These are phyloP conservation scores for Blastocystis sp. DNA, from an alignment of 352 stramenopile genomes.

Conservation along the genomic window DNA sequence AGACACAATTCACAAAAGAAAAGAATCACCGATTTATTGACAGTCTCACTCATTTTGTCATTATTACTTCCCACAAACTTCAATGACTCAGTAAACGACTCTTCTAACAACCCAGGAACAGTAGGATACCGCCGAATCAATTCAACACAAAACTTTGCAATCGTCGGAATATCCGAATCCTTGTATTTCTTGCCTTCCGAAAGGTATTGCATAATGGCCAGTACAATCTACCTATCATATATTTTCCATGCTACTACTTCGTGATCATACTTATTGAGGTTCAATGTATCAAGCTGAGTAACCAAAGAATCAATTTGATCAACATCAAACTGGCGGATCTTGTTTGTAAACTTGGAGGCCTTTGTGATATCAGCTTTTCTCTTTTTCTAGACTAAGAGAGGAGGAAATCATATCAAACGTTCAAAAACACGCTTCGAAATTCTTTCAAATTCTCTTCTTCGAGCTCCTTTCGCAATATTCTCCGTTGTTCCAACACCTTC, in stretches of 20 bases:
- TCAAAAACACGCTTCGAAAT: slow-evolving; percentile 9
- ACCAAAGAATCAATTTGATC: slow-evolving; percentile 28
- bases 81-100: neutral
- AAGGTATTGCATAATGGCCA: neutral
- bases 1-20: slow-evolving; percentile 29
- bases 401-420: neutral
- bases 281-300: slow-evolving; percentile 1
- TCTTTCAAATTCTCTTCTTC: neutral
- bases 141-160: slow-evolving; percentile 25
- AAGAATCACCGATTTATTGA: neutral
- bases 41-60: neutral
- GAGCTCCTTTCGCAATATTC: neutral
- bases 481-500: neutral
- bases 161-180: neutral
- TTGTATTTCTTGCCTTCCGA: slow-evolving; percentile 17
- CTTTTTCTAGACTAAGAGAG: neutral
- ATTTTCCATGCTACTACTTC: neutral
- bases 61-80: neutral
- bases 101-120: neutral
- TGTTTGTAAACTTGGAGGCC: slow-evolving; percentile 29
- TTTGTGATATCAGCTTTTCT: slow-evolving; percentile 13
- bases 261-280: slow-evolving; percentile 5
- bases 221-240: neutral
- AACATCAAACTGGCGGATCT: neutral
- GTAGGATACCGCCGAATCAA: slow-evolving; percentile 39